Evolutionary conservation across 1,284 basidiomycete genomes (phyloP).

Genomic region (Apiotrichum gracile): DNA sequence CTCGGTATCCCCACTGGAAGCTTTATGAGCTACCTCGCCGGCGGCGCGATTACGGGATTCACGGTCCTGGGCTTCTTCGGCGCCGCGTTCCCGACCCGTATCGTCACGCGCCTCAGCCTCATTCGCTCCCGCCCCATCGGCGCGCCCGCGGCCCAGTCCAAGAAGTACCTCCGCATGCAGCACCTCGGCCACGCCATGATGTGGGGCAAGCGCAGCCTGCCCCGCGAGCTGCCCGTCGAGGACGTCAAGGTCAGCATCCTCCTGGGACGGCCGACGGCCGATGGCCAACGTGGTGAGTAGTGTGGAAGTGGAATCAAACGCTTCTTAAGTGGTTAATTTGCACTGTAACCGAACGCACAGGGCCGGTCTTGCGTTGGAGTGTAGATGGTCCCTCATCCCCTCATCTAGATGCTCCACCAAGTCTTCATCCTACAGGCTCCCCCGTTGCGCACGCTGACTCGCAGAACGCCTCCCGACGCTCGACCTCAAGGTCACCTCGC

Average conservation of each 20-base stretch:
- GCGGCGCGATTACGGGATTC: background rate
- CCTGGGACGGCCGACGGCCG: background rate
- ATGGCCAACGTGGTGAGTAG: conserved; percentile 4
- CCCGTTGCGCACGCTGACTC: too few relatives aligned
- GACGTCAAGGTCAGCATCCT: conserved; percentile 5
- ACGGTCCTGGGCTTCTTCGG: conserved; percentile 1
- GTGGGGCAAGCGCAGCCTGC: background rate
- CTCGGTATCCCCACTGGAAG: conserved; percentile 6
- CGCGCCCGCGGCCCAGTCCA: background rate
- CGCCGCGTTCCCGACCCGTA: conserved; percentile 5
- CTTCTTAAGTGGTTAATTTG: too few relatives aligned
- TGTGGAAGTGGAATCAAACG: too few relatives aligned
- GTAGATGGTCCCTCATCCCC: too few relatives aligned
- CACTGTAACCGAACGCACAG: too few relatives aligned
- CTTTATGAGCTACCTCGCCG: conserved; percentile 4
- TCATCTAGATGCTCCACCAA: too few relatives aligned
- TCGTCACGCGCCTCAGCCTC: conserved; percentile 12
- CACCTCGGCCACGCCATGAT: conserved; percentile 7
- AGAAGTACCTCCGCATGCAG: conserved; percentile 8
- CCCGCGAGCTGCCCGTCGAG: conserved; percentile 8
- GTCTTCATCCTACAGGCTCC: background rate
- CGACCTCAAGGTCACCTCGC: background rate
- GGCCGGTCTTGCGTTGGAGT: too few relatives aligned
- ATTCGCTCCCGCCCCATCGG: conserved; percentile 1
- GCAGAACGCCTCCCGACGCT: background rate